Base-by-base conservation (phyloP, 768 basidiomycete genomes). In the Leccinum boreale region DNA sequence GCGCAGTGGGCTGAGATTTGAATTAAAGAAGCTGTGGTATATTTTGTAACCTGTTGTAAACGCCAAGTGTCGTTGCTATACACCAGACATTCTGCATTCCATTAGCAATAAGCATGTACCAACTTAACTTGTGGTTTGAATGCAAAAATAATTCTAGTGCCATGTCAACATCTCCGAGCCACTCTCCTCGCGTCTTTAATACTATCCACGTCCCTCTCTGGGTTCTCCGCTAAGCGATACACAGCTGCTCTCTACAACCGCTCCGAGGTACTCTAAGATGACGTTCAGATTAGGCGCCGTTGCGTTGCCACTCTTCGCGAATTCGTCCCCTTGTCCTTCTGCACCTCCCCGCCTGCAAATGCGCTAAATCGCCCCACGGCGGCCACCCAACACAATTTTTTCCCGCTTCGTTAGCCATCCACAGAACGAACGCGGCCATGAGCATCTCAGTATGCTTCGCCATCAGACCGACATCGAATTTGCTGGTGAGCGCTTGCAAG, bases 391-490 rank as follows among this genome's bases (percentile, higher is more conserved):
- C 94, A 98, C 67, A 89, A 87, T 29, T 89, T 75, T 75, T 7
- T 95, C 94, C 29, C 42, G 92, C 89, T 69, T 98, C 97, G 68
- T 98, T 99, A 26, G 93, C 94, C 31, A 98, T 74, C 24, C 89
- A 90, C 85, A 98, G 90, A 39, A 96, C 91, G 26, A 99, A 80
- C 1, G 90, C 86, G 17, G 97, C 85, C 69, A 98, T 97, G 50
- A 98, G 79, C 61, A 97, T 79, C 67, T 96, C 92, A 14, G 89
- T 80, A 63, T 94, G 89, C 67, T 98, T 93, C 17, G 94, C 31
- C 31, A 31, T 74, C 28, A 97, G 77, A 4, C 76, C 79, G 3
- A 77, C 77, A 57, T 94, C 86, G 70, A 98, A 96, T 73, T 98
- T 98, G 59, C 78, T 67, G 52, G 98, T 75, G 51, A 97, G 75